phyloP scores from a whole-genome alignment of 495 filamentous ascomycete genomes.

The Xylaria telfairii region DNA sequence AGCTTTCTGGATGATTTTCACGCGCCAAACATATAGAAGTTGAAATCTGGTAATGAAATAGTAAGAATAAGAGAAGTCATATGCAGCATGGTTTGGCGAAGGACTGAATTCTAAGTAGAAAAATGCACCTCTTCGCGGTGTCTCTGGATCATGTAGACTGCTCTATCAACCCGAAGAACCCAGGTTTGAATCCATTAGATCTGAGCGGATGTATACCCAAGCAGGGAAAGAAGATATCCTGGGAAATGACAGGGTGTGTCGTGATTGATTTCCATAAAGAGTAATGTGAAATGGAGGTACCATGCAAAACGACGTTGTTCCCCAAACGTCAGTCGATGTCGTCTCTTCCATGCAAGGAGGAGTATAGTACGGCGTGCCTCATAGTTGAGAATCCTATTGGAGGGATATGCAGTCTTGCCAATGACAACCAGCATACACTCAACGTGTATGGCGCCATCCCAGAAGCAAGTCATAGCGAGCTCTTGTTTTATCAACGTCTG shows the following conservation, averaged over 20 bases:
- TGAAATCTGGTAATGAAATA: not conserved
- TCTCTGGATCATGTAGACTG: not conserved
- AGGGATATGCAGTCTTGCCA: conserved; percentile 3
- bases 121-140: not conserved
- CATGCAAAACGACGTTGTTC: conserved; percentile 11
- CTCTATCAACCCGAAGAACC: not conserved
- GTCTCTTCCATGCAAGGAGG: conserved; percentile 2
- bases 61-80: not conserved
- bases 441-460: not conserved
- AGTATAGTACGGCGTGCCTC: not conserved
- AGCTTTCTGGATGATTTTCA: not conserved
- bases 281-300: conserved; percentile 12
- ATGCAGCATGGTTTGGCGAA: not conserved
- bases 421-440: not conserved
- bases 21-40: not conserved
- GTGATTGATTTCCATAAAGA: conserved; percentile 3
- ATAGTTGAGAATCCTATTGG: conserved; percentile 3
- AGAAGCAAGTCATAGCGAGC: not conserved
- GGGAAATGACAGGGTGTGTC: not conserved
- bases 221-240: not conserved
- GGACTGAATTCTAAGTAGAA: not conserved
- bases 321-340: not conserved
- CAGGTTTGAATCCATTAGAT: not conserved
- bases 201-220: conserved; percentile 7
- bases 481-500: not conserved